phyloP scores from a whole-genome alignment of 805 yeast species.

The Barnettozyma vustinii region DNA sequence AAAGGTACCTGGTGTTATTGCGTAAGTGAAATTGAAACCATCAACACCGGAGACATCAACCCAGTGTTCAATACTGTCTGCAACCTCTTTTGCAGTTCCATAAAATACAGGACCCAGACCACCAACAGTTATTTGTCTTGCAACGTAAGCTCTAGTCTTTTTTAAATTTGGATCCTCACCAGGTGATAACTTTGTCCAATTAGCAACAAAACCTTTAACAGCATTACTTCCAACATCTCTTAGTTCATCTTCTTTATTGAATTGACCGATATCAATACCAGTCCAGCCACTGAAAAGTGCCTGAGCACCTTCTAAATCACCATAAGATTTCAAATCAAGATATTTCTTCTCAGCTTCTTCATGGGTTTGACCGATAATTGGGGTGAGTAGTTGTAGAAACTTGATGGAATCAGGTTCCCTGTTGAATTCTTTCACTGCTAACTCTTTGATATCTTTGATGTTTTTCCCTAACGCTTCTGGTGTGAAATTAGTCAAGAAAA shows the following conservation, averaged over 20 bases:
- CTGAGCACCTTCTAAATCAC: slow-evolving; percentile 31
- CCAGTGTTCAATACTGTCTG: slow-evolving; percentile 33
- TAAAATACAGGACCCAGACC: slow-evolving; percentile 5
- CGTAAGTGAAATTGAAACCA: slow-evolving; percentile 36
- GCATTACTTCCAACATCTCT: slow-evolving; percentile 23
- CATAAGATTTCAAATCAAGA: slow-evolving; percentile 16
- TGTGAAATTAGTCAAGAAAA: slow-evolving; percentile 5
- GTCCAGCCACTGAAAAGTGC: slow-evolving; percentile 39
- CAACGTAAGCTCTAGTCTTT: slow-evolving; percentile 20
- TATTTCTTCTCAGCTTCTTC: slow-evolving; percentile 32
- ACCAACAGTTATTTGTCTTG: slow-evolving; percentile 17
- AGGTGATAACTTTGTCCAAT: slow-evolving; percentile 28
- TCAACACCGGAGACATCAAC: slow-evolving; percentile 35
- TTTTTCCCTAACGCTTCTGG: slow-evolving; percentile 8
- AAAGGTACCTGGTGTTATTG: slow-evolving; percentile 30
- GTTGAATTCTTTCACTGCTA: slow-evolving; percentile 27
- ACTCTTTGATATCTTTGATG: slow-evolving; percentile 27
- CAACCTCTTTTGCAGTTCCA: slow-evolving; percentile 32
- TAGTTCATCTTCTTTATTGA: slow-evolving; percentile 30
- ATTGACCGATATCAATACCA: slow-evolving; percentile 34
- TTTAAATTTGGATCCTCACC: slow-evolving; percentile 26
- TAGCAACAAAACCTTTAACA: background rate
- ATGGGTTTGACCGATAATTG: slow-evolving; percentile 32
- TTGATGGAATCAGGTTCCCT: slow-evolving; percentile 32
- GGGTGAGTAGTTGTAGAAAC: slow-evolving; percentile 30